Conservation (phyloP, 371 early-diverging fungal species). For the Blakeslea trispora region DNA sequence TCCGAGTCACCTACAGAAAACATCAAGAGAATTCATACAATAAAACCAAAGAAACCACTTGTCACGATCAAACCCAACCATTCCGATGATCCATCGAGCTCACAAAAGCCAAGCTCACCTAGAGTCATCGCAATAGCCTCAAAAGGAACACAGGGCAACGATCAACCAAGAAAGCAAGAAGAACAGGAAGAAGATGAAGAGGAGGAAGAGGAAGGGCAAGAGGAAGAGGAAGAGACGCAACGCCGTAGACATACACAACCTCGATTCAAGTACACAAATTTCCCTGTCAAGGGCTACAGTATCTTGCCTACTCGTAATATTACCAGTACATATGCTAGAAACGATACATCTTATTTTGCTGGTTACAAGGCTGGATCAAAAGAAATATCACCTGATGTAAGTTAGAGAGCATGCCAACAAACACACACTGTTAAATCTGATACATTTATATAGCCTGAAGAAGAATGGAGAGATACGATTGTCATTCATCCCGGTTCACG, state of each 20-base stretch:
- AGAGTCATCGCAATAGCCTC: no score
- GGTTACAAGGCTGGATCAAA: slow-evolving; percentile 43
- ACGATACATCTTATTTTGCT: slow-evolving; percentile 40
- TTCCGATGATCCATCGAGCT: no score
- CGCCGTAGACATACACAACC: slow-evolving; percentile 24
- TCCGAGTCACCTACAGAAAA: neutral
- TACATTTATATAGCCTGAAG: slow-evolving; percentile 51
- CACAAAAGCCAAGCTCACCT: no score
- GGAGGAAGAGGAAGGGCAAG: neutral
- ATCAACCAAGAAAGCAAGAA: slow-evolving; percentile 1
- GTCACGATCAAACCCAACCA: no score
- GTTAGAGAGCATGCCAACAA: no score
- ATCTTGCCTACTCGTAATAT: slow-evolving; percentile 55
- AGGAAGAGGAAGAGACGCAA: neutral
- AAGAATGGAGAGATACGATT: slow-evolving; percentile 63
- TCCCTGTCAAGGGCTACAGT: slow-evolving; percentile 50
- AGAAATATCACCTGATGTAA: slow-evolving; percentile 44
- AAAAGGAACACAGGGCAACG: no score
- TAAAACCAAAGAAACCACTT: no score
- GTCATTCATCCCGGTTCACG: slow-evolving; percentile 89
- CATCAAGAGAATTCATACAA: no score
- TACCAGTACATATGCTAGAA: slow-evolving; percentile 40
- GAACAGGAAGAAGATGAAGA: neutral
- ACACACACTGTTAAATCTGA: no score
- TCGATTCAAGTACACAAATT: slow-evolving; percentile 49